Base-by-base conservation (phyloP, 1,284 basidiomycete species). In the Volvariella volvacea region DNA sequence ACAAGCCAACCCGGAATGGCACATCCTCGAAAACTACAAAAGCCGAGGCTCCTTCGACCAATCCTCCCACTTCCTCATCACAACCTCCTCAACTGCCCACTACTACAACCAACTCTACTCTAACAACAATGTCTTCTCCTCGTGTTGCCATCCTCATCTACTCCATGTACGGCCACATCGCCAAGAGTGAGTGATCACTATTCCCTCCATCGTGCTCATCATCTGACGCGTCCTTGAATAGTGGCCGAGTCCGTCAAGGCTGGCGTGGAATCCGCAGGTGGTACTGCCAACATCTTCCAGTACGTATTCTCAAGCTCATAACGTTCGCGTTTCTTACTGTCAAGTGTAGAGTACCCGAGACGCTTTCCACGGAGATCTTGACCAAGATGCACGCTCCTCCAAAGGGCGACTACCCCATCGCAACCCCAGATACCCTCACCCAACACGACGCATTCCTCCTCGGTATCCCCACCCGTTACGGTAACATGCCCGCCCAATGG, bases 141-240 rank as follows among this genome's bases (percentile, higher is more conserved):
- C 80, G 76, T 58, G 71, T 89, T 58, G 88, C 84, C 46, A 88
- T 92, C 56, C 65, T 89, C 56, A 83, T 89, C 71, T 92, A 92
- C 73, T 71, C 82, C 46, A 75, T 87, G 65, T 92, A 87, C 61
- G 88, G 88, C 53, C 90, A 92, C 65, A 77, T 91, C 60, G 73
- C 71, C 53, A 77, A 75, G 57, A 41, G 85, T 88, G 58, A 39
- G 82, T 74, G 37, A 75, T 73, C 54, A 68, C 83, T 55, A 83
- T 78, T 44, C 80, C 86, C 55, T 63, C 81, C 52, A 78, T 83
- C 68, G 86, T 87, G 70, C 67, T 76, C 47, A 71, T 83, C 61
- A 86, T 80, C 60, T 83, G 83, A 50, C 85, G 87, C 61, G 71
- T 85, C 55, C 67, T 67, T 83, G 52, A 32, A 74, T 43, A 81